Conservation (phyloP, 176 grass and related monocot genomes). For the Oryza meyeriana region DNA sequence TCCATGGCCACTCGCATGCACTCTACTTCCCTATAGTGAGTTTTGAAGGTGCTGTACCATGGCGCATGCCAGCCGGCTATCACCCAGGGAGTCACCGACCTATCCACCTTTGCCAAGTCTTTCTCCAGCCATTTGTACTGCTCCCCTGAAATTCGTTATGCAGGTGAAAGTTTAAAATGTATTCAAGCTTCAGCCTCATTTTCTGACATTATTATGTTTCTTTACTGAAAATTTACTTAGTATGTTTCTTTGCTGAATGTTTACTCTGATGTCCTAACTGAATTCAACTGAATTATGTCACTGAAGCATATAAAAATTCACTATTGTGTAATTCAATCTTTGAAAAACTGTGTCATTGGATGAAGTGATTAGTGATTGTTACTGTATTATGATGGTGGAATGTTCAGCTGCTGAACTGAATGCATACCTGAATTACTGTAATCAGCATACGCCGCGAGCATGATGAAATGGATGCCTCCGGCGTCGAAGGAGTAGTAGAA, state of each 20-base stretch:
- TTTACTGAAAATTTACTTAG: not conserved
- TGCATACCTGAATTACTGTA: slow-evolving; percentile 54
- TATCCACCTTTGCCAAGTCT: slow-evolving; percentile 70
- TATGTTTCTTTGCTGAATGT: not conserved
- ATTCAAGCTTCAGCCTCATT: not conserved
- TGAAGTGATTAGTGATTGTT: not conserved
- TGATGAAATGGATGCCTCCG: slow-evolving; percentile 86
- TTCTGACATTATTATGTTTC: not conserved
- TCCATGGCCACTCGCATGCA: slow-evolving; percentile 96
- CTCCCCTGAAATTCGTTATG: slow-evolving; percentile 29
- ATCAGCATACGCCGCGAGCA: slow-evolving; percentile 67
- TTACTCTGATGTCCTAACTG: not conserved
- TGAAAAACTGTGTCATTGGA: not conserved
- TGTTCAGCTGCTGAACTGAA: not conserved
- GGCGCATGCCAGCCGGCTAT: slow-evolving; percentile 82
- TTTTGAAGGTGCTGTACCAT: slow-evolving; percentile 84
- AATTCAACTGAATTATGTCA: not conserved
- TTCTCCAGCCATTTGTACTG: slow-evolving; percentile 80
- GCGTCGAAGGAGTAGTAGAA: slow-evolving; percentile 91
- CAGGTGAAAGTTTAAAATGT: not conserved
- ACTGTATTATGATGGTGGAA: not conserved
- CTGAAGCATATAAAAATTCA: not conserved
- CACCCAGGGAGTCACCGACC: slow-evolving; percentile 71
- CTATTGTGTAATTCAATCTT: not conserved
- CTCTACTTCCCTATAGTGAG: slow-evolving; percentile 80